phyloP scores from a whole-genome alignment of 2,329 filamentous ascomycete species.

The Ophiocordyceps camponoti-rufipedis region DNA sequence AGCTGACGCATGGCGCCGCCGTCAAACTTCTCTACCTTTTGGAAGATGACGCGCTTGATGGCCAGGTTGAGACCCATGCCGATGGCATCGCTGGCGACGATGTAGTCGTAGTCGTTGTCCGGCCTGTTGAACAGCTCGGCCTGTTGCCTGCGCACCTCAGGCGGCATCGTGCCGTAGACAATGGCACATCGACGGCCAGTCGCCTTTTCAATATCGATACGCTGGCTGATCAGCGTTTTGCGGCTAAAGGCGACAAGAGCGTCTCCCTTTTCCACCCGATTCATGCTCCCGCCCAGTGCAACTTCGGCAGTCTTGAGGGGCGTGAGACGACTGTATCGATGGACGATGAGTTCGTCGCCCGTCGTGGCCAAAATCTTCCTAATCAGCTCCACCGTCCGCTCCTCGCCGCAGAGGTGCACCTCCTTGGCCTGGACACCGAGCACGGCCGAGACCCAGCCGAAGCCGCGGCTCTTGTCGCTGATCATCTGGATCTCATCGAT shows the following conservation, averaged over 20 bases:
- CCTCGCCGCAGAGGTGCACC: constrained; percentile 84
- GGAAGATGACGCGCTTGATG: constrained; percentile 81
- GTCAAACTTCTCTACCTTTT: constrained; percentile 56
- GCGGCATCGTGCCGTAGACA: constrained; percentile 80
- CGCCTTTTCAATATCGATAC: constrained; percentile 53
- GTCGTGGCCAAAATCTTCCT: constrained; percentile 57
- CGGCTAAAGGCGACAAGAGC: constrained; percentile 79
- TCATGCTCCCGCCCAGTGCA: constrained; percentile 46
- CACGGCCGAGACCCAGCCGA: constrained; percentile 86
- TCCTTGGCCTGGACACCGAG: constrained; percentile 76
- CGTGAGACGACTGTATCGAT: constrained; percentile 70
- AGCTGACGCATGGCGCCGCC: constrained; percentile 39
- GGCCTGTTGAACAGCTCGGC: constrained; percentile 89
- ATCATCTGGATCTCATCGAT: constrained; percentile 99
- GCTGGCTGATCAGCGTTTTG: constrained; percentile 62
- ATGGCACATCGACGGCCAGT: constrained; percentile 76
- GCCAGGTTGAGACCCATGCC: constrained; percentile 93
- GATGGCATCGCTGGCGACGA: constrained; percentile 89
- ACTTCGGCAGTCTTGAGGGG: constrained; percentile 47
- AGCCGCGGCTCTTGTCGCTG: constrained; percentile 58
- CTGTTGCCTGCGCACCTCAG: constrained; percentile 83
- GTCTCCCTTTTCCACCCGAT: constrained; percentile 67
- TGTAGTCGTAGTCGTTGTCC: constrained; percentile 83
- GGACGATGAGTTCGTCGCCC: constrained; percentile 68
- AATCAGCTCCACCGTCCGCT: constrained; percentile 63